Base-by-base conservation (phyloP, 2,329 filamentous ascomycete species). In the Westerdykella sp. region DNA sequence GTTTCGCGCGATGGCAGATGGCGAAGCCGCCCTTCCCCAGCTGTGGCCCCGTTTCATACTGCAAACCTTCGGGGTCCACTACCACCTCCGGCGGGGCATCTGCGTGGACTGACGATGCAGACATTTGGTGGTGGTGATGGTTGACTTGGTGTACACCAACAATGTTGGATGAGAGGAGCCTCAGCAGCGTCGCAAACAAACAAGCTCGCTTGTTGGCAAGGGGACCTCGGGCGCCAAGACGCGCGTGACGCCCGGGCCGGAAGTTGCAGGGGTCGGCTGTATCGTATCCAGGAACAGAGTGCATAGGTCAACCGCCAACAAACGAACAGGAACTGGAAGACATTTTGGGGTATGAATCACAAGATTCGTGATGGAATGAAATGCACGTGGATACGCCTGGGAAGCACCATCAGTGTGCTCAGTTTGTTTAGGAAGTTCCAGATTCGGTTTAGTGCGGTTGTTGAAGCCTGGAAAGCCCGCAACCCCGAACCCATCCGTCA, bases 1-100 rank as follows among this genome's bases (percentile, higher is more conserved):
- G 69, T 54, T 83, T 79, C 38, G 83, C 85, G 54, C 82, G 79
- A 60, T 90, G 85, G 69, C 85, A 90, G 48, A 90, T 84, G 51
- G 86, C 86, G 60, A 91, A 91, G 9, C 86, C 86, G 37, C 86
- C 86, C 68, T 87, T 90, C 21, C 86, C 86, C 45, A 91, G 73
- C 60, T 87, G 74, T 56, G 80, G 81, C 44, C 85, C 84, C 25
- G 86, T 81, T 55, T 84, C 79, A 71, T 90, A 91, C 39, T 82
- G 75, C 42, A 83, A 79, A 42, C 85, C 85, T 43, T 75, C 78
- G 42, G 83, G 81, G 63, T 88, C 84, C 42, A 74, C 71, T 59
- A 84, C 85, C 37, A 84, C 74, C 45, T 68, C 64, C 40, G 73
- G 73, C 49, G 73, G 73, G 34, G 73, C 67, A 46, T 74, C 73